Evolutionary conservation across 2,329 filamentous ascomycete genomes (phyloP).

Genomic region (Neonectria hederae): DNA sequence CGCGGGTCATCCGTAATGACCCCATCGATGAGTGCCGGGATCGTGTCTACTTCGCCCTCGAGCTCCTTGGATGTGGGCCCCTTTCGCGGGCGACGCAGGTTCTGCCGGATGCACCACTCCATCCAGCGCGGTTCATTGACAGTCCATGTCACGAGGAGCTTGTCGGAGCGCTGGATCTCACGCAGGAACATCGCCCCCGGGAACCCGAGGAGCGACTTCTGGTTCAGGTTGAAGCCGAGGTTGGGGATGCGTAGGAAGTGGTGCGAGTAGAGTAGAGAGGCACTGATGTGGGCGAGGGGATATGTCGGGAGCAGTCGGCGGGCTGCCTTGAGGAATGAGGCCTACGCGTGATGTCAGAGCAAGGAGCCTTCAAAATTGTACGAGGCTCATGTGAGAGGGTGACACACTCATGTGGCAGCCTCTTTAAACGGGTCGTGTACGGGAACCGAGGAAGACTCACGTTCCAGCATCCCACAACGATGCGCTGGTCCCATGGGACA

Average conservation of each 20-base stretch:
- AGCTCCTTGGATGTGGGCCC: neutral
- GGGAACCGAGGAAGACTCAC: slow-evolving; percentile 51
- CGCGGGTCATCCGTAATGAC: slow-evolving; percentile 87
- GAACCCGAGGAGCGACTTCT: slow-evolving; percentile 73
- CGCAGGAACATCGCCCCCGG: slow-evolving; percentile 73
- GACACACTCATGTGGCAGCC: neutral
- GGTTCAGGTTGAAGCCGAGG: slow-evolving; percentile 81
- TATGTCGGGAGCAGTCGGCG: slow-evolving; percentile 69
- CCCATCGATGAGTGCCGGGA: slow-evolving; percentile 68
- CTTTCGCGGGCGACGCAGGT: slow-evolving; percentile 48
- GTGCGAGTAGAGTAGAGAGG: slow-evolving; percentile 72
- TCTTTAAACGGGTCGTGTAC: neutral
- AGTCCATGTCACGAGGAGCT: slow-evolving; percentile 83
- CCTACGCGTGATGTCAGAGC: slow-evolving; percentile 50
- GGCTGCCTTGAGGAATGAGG: slow-evolving; percentile 74
- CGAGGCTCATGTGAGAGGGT: neutral
- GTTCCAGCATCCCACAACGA: slow-evolving; percentile 86
- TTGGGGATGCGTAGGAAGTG: slow-evolving; percentile 73
- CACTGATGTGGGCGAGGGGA: slow-evolving; percentile 73
- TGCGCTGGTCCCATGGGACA: slow-evolving; percentile 74
- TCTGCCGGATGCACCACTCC: slow-evolving; percentile 75
- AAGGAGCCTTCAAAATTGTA: neutral
- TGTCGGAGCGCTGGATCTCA: slow-evolving; percentile 58
- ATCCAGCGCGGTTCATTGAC: slow-evolving; percentile 83
- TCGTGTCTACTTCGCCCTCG: neutral